Evolutionary conservation across 345 rosid genomes (phyloP).

Genomic region (Limnanthes douglasii): DNA sequence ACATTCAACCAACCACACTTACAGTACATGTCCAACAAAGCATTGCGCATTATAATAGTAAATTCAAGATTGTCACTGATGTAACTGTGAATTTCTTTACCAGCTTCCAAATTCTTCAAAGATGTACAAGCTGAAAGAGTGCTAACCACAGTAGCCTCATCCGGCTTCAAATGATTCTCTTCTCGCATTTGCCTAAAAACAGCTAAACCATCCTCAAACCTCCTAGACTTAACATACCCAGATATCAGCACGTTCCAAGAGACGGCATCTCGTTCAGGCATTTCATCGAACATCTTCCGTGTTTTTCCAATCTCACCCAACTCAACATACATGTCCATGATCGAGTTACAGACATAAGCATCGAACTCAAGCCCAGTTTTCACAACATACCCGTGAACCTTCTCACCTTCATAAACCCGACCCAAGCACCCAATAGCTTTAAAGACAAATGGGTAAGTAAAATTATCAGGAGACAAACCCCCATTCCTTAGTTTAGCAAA

Average conservation of each 20-base stretch:
- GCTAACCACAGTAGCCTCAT: constrained; percentile 51
- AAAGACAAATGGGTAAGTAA: constrained; percentile 53
- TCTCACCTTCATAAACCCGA: constrained; percentile 21
- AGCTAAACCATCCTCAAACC: constrained; percentile 35
- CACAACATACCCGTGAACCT: constrained; percentile 34
- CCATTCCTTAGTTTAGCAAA: constrained; percentile 29
- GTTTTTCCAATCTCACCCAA: constrained; percentile 18
- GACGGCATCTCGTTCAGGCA: constrained; percentile 47
- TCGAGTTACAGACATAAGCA: constrained; percentile 42
- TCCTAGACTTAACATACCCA: constrained; percentile 30
- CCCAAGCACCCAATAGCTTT: constrained; percentile 24
- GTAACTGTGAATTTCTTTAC: constrained; percentile 32
- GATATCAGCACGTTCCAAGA: constrained; percentile 68
- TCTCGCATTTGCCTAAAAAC: constrained; percentile 27
- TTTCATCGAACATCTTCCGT: constrained; percentile 48
- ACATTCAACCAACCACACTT: constrained; percentile 44
- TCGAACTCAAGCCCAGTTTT: constrained; percentile 46
- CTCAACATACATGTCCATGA: constrained; percentile 52
- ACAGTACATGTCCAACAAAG: constrained; percentile 55
- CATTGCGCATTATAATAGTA: constrained; percentile 41
- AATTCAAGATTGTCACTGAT: constrained; percentile 20
- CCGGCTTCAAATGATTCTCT: constrained; percentile 27
- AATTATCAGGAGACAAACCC: constrained; percentile 57
- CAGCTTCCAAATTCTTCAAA: constrained; percentile 33
- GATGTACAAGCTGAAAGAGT: constrained; percentile 55